Evolutionary conservation across 257 asterid genomes (phyloP).

Genomic region (Gardenia jasminoides): DNA sequence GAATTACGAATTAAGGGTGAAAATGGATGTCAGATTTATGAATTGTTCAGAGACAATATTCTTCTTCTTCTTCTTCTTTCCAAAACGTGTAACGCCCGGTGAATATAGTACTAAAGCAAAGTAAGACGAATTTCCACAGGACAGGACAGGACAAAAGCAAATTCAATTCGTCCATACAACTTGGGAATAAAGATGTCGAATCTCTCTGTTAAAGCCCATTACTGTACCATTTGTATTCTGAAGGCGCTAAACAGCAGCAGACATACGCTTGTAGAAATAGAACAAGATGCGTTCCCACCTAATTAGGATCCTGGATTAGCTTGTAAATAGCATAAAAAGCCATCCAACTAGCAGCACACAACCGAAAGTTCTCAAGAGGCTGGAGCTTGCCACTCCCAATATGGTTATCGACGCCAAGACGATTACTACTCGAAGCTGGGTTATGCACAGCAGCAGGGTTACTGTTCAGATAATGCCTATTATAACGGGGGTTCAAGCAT

Average conservation of each 20-base stretch:
- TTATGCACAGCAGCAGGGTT: conserved; percentile 10
- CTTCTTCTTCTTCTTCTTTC: too few relatives aligned
- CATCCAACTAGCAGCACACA: conserved; percentile 3
- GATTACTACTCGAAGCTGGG: conserved; percentile 7
- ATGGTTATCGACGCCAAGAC: background rate
- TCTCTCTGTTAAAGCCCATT: background rate
- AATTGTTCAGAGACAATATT: too few relatives aligned
- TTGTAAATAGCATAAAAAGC: conserved; percentile 12
- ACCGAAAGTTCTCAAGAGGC: background rate
- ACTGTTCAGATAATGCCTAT: conserved; percentile 17
- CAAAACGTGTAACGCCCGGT: too few relatives aligned
- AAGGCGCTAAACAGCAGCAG: background rate
- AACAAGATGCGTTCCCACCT: conserved; percentile 19
- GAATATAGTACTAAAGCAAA: too few relatives aligned
- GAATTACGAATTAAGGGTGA: too few relatives aligned
- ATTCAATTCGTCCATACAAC: background rate
- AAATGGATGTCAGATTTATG: too few relatives aligned
- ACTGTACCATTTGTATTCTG: background rate
- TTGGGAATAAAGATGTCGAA: background rate
- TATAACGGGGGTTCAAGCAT: conserved; percentile 7
- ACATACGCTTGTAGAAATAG: background rate
- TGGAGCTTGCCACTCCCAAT: too few relatives aligned
- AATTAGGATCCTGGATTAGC: background rate
- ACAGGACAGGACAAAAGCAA: background rate
- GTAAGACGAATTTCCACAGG: background rate